Evolutionary conservation across 1,139 yeast genomes (phyloP), one percentile per base, ranked within the genome.

Genomic region (Kluyveromyces sp.): DNA sequence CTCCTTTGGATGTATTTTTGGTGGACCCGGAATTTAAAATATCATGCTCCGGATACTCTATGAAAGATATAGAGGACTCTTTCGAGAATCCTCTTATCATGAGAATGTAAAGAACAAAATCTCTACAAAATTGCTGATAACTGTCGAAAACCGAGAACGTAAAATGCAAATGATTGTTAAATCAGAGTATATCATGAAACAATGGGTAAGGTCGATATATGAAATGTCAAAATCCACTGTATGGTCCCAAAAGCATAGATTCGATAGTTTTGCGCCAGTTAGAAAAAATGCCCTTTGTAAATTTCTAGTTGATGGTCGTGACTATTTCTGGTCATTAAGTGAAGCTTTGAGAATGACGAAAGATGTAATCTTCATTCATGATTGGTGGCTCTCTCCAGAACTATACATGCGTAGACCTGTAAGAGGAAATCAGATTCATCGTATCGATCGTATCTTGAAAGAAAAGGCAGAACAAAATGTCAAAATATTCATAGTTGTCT

Each of bases 321-420:
- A 94, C 65, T 87, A 94, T 65, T 85, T 88, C 68, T 94, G 97
- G 97, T 95, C 97, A 1, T 81, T 90, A 4, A 86, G 96, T 38
- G 80, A 89, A 4, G 98, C 97, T 0, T 71, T 92, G 50, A 90
- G 84, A 56, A 82, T 87, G 87, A 98, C 99, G 1, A 82, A 82
- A 57, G 98, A 92, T 69, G 94, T 86, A 1, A 84, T 94, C 39
- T 94, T 83, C 63, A 88, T 94, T 46, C 97, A 92, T 63, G 99
- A 92, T 63, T 94, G 99, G 99, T 94, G 98, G 98, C 71, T 94
- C 32, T 79, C 94, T 7, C 99, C 99, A 0, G 98, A 94, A 63
- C 64, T 92, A 7, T 92, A 94, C 58, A 70, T 94, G 68, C 77
- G 98, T 53, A 74, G 99, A 45, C 98, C 98, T 0, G 92, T 96